Base-by-base conservation (phyloP, 140 eudicot genomes). In the Cichorium intybus region DNA sequence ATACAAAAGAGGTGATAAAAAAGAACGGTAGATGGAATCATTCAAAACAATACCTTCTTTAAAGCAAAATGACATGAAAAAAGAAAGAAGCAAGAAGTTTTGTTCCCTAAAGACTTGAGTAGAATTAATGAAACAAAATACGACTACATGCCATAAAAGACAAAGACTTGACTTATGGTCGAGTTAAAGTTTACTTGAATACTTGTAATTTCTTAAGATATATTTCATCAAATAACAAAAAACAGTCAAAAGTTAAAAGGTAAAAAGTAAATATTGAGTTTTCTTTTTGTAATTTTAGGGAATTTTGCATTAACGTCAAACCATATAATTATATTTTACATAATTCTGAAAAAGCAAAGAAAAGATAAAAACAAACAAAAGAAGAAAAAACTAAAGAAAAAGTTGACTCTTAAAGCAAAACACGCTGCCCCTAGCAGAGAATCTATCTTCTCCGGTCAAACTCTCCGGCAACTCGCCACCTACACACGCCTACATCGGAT, bases 251-350 rank as follows among this genome's bases (percentile, higher is more conserved):
- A 43, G 49, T 31, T 6, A 31, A 31, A 31, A 31, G 37, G 14
- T 43, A 43, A 14, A 43, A 43, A 14, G 49, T 43, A 20, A 15
- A 43, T 43, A 43, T 43, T 4, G 49, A 14, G 49, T 7, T 22
- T 29, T 24, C 9, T 34, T 20, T 43, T 35, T 21, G 47, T 43
- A 43, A 43, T 20, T 69, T 45, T 58, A 6, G 51, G 60, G 17
- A 31, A n/a, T 10, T 24, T 29, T 41, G 60, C 50, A 10, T 11
- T n/a, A 26, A 56, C 28, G 17, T 52, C 15, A 74, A 74, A 74
- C 68, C 53, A 57, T 35, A 47, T 74, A 23, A 66, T 26, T 57
- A 66, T 66, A 66, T 66, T 64, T 33, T 49, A 74, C 79, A 74
- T 65, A 66, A 35, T 50, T 18, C 10, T 31, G 31, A 47, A 23